Evolutionary conservation across 495 filamentous ascomycete genomes (phyloP).

Genomic region (Aspergillus hancockii): DNA sequence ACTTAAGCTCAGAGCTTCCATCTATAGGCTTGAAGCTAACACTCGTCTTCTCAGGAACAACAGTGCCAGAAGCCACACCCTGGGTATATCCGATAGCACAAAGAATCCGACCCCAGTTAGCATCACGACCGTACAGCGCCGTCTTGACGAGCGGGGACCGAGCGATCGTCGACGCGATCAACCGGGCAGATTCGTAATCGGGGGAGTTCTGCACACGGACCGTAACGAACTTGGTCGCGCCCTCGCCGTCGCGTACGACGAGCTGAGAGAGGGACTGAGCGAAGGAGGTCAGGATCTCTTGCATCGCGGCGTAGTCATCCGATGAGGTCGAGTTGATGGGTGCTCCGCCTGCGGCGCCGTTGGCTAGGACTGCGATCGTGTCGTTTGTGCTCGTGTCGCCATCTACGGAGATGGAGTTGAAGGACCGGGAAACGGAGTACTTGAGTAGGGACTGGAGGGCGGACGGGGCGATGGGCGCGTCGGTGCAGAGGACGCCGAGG

Average conservation of each 20-base stretch:
- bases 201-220: conserved; percentile 77
- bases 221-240: conserved; percentile 97
- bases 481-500: conserved; percentile 90
- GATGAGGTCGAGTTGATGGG: conserved; percentile 55
- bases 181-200: conserved; percentile 62
- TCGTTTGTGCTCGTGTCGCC: conserved; percentile 98
- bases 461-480: conserved; percentile 74
- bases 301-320: conserved; percentile 66
- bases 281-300: conserved; percentile 70
- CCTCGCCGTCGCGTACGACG: conserved; percentile 94
- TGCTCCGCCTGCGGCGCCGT: conserved; percentile 86
- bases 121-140: conserved; percentile 92
- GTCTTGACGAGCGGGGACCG: conserved; percentile 95
- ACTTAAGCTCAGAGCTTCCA: conserved; percentile 74
- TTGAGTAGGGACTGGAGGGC: conserved; percentile 70
- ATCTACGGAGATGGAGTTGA: conserved; percentile 97
- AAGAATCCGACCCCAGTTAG: conserved; percentile 97
- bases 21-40: conserved; percentile 90
- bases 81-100: conserved; percentile 93
- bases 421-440: conserved; percentile 76
- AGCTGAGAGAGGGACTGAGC: conserved; percentile 84
- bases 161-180: conserved; percentile 87
- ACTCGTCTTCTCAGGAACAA: conserved; percentile 81
- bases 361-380: conserved; percentile 89
- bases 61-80: conserved; percentile 58